A percentile compares a stretch with the other conserved stretches of the same genome.
These are phyloP conservation scores for Tillandsia leiboldiana DNA, from an alignment of 176 grass and related monocot genomes.

Conservation along the genomic window DNA sequence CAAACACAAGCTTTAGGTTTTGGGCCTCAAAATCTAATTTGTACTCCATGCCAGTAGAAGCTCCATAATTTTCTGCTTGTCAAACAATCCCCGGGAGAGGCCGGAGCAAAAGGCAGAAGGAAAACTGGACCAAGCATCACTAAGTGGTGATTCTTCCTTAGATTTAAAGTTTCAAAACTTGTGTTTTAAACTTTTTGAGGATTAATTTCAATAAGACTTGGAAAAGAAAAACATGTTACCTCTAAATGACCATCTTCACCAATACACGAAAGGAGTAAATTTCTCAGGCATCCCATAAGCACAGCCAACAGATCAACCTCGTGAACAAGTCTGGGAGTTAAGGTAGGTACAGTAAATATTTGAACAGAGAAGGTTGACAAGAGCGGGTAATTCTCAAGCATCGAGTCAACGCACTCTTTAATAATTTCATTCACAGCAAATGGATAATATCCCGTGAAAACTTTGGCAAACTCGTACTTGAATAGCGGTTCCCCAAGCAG, in stretches of 20 bases:
- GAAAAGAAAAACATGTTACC: constrained; percentile 34
- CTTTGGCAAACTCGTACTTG: constrained; percentile 83
- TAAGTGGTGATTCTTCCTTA: not conserved
- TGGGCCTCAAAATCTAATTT: too few relatives aligned
- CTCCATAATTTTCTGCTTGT: too few relatives aligned
- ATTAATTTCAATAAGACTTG: not conserved
- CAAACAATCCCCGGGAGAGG: too few relatives aligned
- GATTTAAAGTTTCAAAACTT: not conserved
- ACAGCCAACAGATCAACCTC: constrained; percentile 74
- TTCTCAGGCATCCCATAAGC: constrained; percentile 61
- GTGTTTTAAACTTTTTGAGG: not conserved
- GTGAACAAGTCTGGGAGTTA: constrained; percentile 62
- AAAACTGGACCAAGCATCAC: too few relatives aligned
- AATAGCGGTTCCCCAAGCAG: constrained; percentile 81
- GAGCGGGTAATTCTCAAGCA: constrained; percentile 50
- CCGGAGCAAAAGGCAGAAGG: too few relatives aligned
- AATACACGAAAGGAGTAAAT: constrained; percentile 63
- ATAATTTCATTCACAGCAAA: constrained; percentile 51
- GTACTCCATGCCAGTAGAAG: too few relatives aligned
- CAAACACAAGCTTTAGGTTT: too few relatives aligned
- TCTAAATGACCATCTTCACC: constrained; percentile 58
- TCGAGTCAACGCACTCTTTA: constrained; percentile 35
- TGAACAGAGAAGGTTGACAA: constrained; percentile 76
- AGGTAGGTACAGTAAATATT: constrained; percentile 84
- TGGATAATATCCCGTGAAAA: constrained; percentile 71